Base-by-base conservation (phyloP, 306 rosid species). In the Luffa acutangula region DNA sequence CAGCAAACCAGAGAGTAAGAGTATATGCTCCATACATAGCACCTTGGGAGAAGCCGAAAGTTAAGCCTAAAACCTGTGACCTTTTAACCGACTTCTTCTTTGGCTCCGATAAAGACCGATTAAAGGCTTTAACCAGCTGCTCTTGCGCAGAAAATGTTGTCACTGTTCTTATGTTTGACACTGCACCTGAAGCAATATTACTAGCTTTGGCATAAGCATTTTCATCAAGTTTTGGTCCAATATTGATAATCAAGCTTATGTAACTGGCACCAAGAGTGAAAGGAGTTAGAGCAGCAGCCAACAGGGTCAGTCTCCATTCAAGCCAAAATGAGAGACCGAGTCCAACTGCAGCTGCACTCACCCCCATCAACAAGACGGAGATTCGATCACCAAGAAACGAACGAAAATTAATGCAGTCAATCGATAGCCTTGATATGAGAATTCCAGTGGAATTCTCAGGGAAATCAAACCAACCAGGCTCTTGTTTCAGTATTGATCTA, bases 381-480 rank as follows among this genome's bases (percentile, higher is more conserved):
- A 92, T 62, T 81, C 93, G 79, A 85, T 95, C 96, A 1, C 97
- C 91, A 10, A 92, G 87, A 54, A 87, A 90, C 0, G 97, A 88
- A 15, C 97, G 91, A 82, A 95, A 92, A 78, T 86, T 82, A 49
- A 89, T 83, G 41, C 92, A 83, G 74, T 90, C 93, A 15, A 85
- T 79, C 17, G 98, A 87, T 72, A 95, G 92, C 87, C 93, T 87
- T 78, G 97, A 90, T 62, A 90, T 85, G 34, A 95, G 90, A 63
- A 89, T 87, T 39, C 97, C 90, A 43, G 87, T 87, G 36, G 98
- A 91, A 80, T 95, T 92, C 81, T 92, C 90, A 4, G 90, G 92
- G 64, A 87, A 90, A 85, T 92, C 97, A 88, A 92, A 94, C 98
- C 97, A 94, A 25, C 97, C 97, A 1, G 97, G 97, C 83, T 94